phyloP scores from a whole-genome alignment of 768 basidiomycete species.

The Leccinum uliginosum region DNA sequence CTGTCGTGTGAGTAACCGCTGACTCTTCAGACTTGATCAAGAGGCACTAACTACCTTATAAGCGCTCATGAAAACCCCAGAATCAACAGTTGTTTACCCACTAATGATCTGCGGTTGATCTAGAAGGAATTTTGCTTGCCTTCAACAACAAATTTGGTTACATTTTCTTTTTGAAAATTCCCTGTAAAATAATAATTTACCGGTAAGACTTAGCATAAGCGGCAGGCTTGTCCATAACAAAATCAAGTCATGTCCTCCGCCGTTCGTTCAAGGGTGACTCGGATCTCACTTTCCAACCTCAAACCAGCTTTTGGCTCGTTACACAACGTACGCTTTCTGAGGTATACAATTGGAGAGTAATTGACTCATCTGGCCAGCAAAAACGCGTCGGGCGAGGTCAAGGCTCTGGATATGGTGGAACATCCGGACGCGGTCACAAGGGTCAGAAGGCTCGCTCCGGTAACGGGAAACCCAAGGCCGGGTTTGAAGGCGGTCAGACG shows the following conservation, averaged over 20 bases:
- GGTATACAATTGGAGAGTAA: not conserved
- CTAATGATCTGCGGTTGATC: not conserved
- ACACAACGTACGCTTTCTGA: constrained; percentile 49
- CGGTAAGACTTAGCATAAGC: not conserved
- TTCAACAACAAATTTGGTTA: too few relatives aligned
- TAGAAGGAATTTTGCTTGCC: not conserved
- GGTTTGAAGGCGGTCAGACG: constrained; percentile 97
- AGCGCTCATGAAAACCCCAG: not conserved
- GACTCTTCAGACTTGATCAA: too few relatives aligned
- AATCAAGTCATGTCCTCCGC: constrained; percentile 32
- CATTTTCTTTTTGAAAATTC: too few relatives aligned
- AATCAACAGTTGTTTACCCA: not conserved
- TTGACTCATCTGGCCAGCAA: constrained; percentile 48
- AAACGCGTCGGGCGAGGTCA: constrained; percentile 94
- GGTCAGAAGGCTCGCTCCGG: constrained; percentile 94
- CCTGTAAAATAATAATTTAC: not conserved
- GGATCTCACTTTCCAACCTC: constrained; percentile 67
- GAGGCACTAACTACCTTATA: not conserved
- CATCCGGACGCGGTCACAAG: constrained; percentile 91
- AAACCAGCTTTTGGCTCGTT: constrained; percentile 66
- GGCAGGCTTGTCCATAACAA: not conserved
- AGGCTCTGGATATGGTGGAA: constrained; percentile 87
- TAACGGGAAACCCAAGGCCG: constrained; percentile 70
- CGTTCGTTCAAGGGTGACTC: constrained; percentile 30
- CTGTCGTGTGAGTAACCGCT: too few relatives aligned